Evolutionary conservation across 495 filamentous ascomycete species (phyloP).

Genomic region (Aspergillus baeticus): DNA sequence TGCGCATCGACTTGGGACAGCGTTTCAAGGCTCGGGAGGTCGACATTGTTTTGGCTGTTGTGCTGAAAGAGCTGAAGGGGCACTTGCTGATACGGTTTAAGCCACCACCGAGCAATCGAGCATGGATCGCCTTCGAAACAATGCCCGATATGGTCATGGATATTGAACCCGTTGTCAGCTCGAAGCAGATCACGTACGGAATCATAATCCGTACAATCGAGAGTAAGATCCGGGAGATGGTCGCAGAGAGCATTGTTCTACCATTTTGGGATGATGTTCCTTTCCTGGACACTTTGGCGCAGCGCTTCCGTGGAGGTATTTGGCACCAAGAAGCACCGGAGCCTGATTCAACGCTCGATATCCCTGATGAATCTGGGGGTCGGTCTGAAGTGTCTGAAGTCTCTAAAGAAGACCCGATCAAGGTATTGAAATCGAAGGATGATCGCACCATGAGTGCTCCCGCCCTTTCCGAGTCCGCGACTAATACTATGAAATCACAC

Average conservation of each 20-base stretch:
- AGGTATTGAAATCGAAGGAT: slow-evolving; percentile 42
- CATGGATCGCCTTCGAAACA: slow-evolving; percentile 92
- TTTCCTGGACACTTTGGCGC: slow-evolving; percentile 74
- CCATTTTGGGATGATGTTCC: slow-evolving; percentile 96
- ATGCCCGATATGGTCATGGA: slow-evolving; percentile 90
- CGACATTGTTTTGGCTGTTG: slow-evolving; percentile 80
- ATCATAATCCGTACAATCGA: slow-evolving; percentile 92
- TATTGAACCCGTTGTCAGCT: slow-evolving; percentile 92
- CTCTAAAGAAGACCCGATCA: slow-evolving; percentile 32
- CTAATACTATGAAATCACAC: slow-evolving; percentile 32
- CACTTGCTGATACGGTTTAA: slow-evolving; percentile 85
- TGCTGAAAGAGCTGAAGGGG: slow-evolving; percentile 82
- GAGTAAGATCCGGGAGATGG: slow-evolving; percentile 86
- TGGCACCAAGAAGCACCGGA: slow-evolving; percentile 64
- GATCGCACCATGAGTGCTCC: slow-evolving; percentile 63
- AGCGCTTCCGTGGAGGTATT: slow-evolving; percentile 84
- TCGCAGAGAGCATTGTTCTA: slow-evolving; percentile 88
- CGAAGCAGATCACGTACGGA: slow-evolving; percentile 90
- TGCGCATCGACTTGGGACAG: slow-evolving; percentile 82
- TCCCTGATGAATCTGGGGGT: slow-evolving; percentile 55
- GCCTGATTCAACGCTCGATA: slow-evolving; percentile 47
- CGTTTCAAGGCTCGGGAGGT: slow-evolving; percentile 90
- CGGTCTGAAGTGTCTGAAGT: slow-evolving; percentile 41
- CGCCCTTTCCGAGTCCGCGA: slow-evolving; percentile 32
- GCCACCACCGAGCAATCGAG: slow-evolving; percentile 88